These are phyloP conservation scores for Naegleria gruberi DNA, from an alignment of 208 protist species.

Conservation along the genomic window DNA sequence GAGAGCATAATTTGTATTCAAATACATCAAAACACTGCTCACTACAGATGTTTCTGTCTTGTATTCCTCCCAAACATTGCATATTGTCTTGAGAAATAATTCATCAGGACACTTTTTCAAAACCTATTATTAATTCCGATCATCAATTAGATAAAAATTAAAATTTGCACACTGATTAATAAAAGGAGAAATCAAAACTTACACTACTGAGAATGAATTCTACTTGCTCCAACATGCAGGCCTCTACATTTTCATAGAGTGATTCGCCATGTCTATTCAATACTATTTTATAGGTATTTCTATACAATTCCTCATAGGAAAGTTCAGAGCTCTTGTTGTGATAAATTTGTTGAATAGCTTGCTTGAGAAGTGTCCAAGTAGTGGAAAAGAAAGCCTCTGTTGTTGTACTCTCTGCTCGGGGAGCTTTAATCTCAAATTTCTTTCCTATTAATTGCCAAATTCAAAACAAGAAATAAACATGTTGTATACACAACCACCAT, in stretches of 20 bases:
- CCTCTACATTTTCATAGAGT: neutral
- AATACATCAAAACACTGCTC: constrained; percentile 66
- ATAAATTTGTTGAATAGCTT: constrained; percentile 1
- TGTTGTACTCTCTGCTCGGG: neutral
- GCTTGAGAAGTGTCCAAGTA: neutral
- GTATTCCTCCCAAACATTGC: constrained; percentile 51
- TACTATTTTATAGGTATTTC: neutral
- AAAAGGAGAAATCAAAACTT: too few species aligned
- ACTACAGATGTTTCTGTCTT: constrained; percentile 56
- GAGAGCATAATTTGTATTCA: constrained; percentile 35
- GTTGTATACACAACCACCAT: too few species aligned
- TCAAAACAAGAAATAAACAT: too few species aligned
- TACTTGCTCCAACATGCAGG: neutral
- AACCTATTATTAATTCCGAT: neutral
- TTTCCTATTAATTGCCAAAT: too few species aligned
- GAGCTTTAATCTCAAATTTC: neutral
- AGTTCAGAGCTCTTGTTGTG: neutral
- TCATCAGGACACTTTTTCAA: constrained; percentile 35
- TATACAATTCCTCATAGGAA: constrained; percentile 11
- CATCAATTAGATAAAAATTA: neutral
- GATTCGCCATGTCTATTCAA: neutral
- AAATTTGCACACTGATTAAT: neutral
- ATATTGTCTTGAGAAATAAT: constrained; percentile 43
- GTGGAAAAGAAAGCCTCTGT: neutral
- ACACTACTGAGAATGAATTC: neutral